phyloP scores from a whole-genome alignment of 1,139 yeast species.

The Candida mesenterica region DNA sequence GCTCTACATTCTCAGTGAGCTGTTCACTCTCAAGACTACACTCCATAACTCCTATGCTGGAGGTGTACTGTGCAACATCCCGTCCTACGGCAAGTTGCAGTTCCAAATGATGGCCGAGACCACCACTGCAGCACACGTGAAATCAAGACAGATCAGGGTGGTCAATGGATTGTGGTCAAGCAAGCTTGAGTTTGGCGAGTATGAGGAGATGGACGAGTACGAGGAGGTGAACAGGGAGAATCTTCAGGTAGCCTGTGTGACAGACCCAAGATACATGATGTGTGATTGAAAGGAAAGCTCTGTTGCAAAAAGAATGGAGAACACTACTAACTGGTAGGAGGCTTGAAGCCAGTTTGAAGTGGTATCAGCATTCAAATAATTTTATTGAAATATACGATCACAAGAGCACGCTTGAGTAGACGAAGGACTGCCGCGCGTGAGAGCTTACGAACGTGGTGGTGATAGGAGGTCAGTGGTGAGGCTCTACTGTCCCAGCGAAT shows the following conservation, averaged over 20 bases:
- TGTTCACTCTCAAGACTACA: too few relatives aligned
- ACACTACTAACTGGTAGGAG: too few relatives aligned
- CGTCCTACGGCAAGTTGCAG: slow-evolving; percentile 21
- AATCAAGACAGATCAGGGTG: slow-evolving; percentile 16
- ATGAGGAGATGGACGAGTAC: slow-evolving; percentile 17
- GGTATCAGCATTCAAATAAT: too few relatives aligned
- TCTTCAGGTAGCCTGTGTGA: slow-evolving; percentile 27
- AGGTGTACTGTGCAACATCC: slow-evolving; percentile 20
- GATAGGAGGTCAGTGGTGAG: too few relatives aligned
- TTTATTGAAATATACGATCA: too few relatives aligned
- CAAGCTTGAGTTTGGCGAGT: slow-evolving; percentile 17
- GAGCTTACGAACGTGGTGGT: too few relatives aligned
- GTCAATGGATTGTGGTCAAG: slow-evolving; percentile 5
- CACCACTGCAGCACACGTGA: slow-evolving; percentile 16
- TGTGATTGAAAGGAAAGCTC: neutral
- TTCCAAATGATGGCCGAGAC: slow-evolving; percentile 20
- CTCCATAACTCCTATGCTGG: neutral
- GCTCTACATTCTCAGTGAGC: neutral
- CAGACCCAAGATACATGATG: slow-evolving; percentile 15
- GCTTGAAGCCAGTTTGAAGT: too few relatives aligned
- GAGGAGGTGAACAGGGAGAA: slow-evolving; percentile 14
- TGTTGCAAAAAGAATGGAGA: too few relatives aligned
- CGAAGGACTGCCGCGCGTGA: too few relatives aligned
- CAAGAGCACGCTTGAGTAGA: too few relatives aligned
- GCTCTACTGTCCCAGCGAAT: too few relatives aligned